Percentiles rank a stretch among this genome's conserved stretches.
Conservation (phyloP, 208 protist genomes). For the Crithidia thermophila region DNA sequence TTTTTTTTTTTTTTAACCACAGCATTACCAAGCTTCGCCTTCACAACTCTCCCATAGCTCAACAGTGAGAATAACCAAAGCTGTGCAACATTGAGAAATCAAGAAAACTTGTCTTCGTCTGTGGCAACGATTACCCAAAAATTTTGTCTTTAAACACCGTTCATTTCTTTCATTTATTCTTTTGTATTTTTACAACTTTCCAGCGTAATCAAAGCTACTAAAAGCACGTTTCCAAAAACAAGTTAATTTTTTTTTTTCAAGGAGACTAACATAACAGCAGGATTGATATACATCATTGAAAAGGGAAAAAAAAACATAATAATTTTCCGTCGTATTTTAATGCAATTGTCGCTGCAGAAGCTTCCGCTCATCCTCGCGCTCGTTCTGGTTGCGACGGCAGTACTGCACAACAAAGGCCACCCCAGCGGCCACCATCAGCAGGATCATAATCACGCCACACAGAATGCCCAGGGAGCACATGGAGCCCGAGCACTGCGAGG, state of each 20-base stretch:
- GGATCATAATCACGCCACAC: slow-evolving; percentile 16
- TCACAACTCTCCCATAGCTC: too few species aligned
- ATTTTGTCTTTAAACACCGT: too few species aligned
- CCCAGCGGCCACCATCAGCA: slow-evolving; percentile 13
- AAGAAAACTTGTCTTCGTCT: too few species aligned
- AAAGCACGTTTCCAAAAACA: background rate
- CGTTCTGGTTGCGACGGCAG: slow-evolving; percentile 9
- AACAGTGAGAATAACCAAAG: too few species aligned
- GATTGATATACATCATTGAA: background rate
- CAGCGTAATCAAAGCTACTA: too few species aligned
- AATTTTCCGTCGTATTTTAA: background rate
- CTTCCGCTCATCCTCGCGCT: slow-evolving; percentile 11
- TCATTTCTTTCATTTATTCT: too few species aligned
- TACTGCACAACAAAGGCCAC: slow-evolving; percentile 24
- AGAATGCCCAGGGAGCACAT: slow-evolving; percentile 11
- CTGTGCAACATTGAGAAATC: too few species aligned
- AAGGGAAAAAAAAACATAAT: background rate
- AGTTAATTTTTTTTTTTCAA: too few species aligned
- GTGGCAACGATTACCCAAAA: too few species aligned
- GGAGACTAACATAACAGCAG: background rate
- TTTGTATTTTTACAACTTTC: too few species aligned
- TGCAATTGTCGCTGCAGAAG: slow-evolving; percentile 14
- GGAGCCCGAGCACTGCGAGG: background rate
- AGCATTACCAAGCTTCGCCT: too few species aligned
- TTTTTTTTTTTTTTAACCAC: too few species aligned